Conservation (phyloP, 495 filamentous ascomycete genomes). For the Lasiosphaeria miniovina region DNA sequence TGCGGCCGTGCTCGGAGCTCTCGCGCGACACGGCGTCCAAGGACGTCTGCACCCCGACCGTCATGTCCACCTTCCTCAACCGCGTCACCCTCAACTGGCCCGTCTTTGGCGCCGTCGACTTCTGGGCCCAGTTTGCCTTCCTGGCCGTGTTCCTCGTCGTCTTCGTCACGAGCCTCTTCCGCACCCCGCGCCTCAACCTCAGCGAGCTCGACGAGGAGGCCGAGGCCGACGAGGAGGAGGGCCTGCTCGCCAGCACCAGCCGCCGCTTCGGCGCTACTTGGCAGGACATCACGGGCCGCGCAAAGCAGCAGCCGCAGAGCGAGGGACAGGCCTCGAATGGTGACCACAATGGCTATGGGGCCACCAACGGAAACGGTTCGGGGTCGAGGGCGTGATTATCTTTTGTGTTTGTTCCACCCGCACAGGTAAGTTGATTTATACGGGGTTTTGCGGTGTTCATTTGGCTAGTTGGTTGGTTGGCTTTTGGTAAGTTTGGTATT, state of each 20-base stretch:
- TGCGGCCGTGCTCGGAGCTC: slow-evolving; percentile 78
- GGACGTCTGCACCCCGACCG: slow-evolving; percentile 82
- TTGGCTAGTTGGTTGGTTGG: no score
- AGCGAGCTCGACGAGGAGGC: slow-evolving; percentile 80
- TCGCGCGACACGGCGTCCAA: slow-evolving; percentile 59
- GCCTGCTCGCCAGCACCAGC: slow-evolving; percentile 76
- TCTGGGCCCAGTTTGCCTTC: slow-evolving; percentile 95
- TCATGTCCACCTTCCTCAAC: slow-evolving; percentile 90
- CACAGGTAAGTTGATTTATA: no score
- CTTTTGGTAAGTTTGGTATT: no score
- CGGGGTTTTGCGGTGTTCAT: no score
- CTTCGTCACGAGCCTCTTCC: slow-evolving; percentile 70
- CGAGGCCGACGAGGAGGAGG: slow-evolving; percentile 94
- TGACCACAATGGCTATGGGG: no score
- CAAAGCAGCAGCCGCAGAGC: slow-evolving; percentile 3
- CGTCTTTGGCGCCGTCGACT: slow-evolving; percentile 87
- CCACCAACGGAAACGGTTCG: background rate
- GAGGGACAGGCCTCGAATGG: no score
- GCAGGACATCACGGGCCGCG: slow-evolving; percentile 72
- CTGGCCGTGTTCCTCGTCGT: slow-evolving; percentile 78
- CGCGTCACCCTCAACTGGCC: slow-evolving; percentile 93
- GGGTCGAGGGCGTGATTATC: background rate
- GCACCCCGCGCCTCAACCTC: slow-evolving; percentile 72
- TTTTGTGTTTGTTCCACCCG: no score
- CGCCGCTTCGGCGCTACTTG: slow-evolving; percentile 78